These are phyloP conservation scores for Epichloe brachyelytri DNA, from an alignment of 2,329 filamentous ascomycete species.

Conservation along the genomic window DNA sequence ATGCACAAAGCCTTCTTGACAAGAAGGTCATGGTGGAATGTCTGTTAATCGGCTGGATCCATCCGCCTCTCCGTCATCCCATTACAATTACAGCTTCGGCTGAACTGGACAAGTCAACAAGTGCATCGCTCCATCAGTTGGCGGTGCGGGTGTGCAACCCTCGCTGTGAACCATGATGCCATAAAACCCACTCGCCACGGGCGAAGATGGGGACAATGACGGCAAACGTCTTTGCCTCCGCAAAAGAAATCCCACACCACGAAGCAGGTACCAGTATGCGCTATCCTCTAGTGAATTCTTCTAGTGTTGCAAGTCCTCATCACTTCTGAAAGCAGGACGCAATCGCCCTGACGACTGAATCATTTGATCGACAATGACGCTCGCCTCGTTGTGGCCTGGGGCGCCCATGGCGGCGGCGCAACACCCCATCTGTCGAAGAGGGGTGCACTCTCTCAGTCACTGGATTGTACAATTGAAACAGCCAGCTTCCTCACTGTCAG, in stretches of 20 bases:
- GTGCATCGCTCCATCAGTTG: not conserved
- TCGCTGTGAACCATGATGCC: not conserved
- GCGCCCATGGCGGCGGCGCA: no score
- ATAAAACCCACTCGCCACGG: not conserved
- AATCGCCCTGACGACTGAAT: not conserved
- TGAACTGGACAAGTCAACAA: not conserved
- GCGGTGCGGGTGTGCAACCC: not conserved
- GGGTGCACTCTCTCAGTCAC: no score
- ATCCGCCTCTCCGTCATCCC: no score
- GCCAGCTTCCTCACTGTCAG: not conserved
- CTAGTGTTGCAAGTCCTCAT: not conserved
- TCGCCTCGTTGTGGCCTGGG: not conserved
- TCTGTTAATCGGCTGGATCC: no score
- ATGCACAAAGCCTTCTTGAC: no score
- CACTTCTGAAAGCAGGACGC: not conserved
- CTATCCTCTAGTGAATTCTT: not conserved
- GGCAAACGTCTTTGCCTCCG: not conserved
- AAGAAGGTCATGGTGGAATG: no score
- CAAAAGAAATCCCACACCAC: not conserved
- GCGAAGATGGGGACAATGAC: not conserved
- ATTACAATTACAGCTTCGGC: no score
- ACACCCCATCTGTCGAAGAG: no score
- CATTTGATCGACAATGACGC: not conserved
- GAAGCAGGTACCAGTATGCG: conserved; percentile 1
- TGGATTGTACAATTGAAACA: no score